A percentile compares a stretch with the other conserved stretches of the same genome.
Evolutionary conservation across 768 basidiomycete genomes (phyloP).

Genomic region (Leccinum subtestaceum): DNA sequence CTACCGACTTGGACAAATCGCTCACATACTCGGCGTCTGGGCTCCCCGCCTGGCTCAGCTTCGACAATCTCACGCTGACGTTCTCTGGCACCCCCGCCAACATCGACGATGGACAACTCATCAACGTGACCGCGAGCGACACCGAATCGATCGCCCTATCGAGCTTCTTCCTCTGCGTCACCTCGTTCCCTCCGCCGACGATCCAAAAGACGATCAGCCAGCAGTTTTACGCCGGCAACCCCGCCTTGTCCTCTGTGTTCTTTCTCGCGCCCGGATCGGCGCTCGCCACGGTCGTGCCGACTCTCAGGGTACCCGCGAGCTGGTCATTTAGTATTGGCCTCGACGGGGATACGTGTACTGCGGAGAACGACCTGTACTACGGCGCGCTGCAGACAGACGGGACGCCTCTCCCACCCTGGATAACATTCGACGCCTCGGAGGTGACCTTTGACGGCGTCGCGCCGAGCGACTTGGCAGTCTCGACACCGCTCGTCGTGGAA

Average conservation of each 20-base stretch:
- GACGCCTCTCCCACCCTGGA: conserved; percentile 71
- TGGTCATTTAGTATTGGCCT: conserved; percentile 95
- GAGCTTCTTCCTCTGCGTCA: conserved; percentile 55
- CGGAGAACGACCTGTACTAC: conserved; percentile 54
- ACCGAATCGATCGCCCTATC: conserved; percentile 50
- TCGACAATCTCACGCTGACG: conserved; percentile 56
- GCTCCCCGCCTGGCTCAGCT: conserved; percentile 76
- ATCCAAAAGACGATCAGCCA: conserved; percentile 50
- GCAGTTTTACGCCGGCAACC: conserved; percentile 61
- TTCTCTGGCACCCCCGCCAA: conserved; percentile 68
- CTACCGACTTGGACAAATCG: conserved; percentile 40
- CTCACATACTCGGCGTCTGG: conserved; percentile 51
- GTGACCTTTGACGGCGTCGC: conserved; percentile 79
- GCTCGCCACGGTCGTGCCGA: conserved; percentile 47
- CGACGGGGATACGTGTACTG: conserved; percentile 56
- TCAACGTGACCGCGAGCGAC: conserved; percentile 66
- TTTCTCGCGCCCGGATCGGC: conserved; percentile 59
- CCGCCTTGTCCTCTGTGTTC: conserved; percentile 75
- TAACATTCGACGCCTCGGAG: conserved; percentile 62
- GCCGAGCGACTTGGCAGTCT: conserved; percentile 45
- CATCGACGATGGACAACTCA: conserved; percentile 58
- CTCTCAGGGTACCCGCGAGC: conserved; percentile 67
- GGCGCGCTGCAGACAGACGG: conserved; percentile 62
- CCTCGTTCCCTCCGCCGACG: conserved; percentile 49
- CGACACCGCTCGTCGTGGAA: conserved; percentile 42